Percentiles rank a stretch among this genome's conserved stretches.
phyloP scores from a whole-genome alignment of 345 rosid genomes.

The Kernera saxatilis region DNA sequence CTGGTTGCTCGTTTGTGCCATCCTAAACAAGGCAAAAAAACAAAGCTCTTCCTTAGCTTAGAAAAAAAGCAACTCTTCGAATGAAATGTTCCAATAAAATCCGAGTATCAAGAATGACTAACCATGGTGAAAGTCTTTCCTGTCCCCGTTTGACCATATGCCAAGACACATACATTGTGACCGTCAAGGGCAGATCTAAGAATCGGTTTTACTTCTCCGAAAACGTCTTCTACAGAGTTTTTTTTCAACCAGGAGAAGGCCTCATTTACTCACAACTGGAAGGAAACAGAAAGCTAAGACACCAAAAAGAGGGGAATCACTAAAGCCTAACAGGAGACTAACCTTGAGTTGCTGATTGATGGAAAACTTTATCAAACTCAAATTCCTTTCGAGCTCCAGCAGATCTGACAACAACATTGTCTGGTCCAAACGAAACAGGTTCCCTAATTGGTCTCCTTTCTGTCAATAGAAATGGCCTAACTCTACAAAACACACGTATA shows the following conservation, averaged over 20 bases:
- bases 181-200: conserved; percentile 92
- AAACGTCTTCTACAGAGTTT: conserved; percentile 70
- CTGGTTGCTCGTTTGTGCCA: conserved; percentile 61
- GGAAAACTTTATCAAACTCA: conserved; percentile 70
- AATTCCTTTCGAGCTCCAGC: conserved; percentile 67
- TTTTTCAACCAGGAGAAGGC: conserved; percentile 35
- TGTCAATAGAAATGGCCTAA: conserved; percentile 47
- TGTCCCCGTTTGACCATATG: conserved; percentile 93
- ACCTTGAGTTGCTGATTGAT: conserved; percentile 73
- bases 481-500: conserved; percentile 82
- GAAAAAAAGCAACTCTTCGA: background rate
- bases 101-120: conserved; percentile 20
- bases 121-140: conserved; percentile 97
- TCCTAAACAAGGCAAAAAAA: conserved; percentile 43
- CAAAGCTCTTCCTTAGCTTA: conserved; percentile 10
- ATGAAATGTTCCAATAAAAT: background rate
- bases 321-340: conserved; percentile 27
- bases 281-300: conserved; percentile 26
- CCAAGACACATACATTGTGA: conserved; percentile 79
- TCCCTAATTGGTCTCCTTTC: conserved; percentile 45
- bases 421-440: conserved; percentile 41
- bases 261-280: conserved; percentile 35
- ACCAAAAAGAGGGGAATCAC: conserved; percentile 1
- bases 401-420: conserved; percentile 45
- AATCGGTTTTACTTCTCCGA: conserved; percentile 70